phyloP scores from a whole-genome alignment of 192 early-diverging fungal genomes.

The Mortierella alpina region DNA sequence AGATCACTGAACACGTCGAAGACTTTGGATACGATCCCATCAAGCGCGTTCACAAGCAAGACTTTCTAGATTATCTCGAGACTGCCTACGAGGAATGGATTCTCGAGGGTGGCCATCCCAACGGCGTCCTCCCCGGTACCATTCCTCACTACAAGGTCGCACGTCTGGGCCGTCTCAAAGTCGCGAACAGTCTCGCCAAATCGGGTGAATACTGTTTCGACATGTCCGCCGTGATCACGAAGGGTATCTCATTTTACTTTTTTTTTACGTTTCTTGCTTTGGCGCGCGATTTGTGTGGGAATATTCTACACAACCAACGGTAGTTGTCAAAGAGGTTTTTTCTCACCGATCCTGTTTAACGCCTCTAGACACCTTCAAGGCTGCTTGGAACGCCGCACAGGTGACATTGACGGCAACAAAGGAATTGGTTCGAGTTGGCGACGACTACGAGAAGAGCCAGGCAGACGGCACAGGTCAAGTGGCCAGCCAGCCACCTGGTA shows the following conservation, averaged over 20 bases:
- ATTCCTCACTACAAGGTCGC: constrained; percentile 56
- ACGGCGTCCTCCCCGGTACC: constrained; percentile 65
- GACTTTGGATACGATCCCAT: constrained; percentile 71
- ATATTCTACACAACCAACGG: not conserved
- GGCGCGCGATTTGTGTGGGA: not conserved
- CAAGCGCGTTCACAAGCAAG: constrained; percentile 63
- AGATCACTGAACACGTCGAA: constrained; percentile 31
- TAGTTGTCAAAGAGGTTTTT: not conserved
- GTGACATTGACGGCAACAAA: constrained; percentile 71
- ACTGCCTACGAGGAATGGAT: constrained; percentile 69
- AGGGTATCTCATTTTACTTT: constrained; percentile 37
- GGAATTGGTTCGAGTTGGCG: constrained; percentile 56
- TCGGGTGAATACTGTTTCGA: constrained; percentile 67
- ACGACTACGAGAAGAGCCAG: constrained; percentile 28
- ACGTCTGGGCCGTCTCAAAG: constrained; percentile 9
- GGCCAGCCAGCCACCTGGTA: constrained; percentile 53
- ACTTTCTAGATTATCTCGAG: constrained; percentile 69
- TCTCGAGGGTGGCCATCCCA: constrained; percentile 61
- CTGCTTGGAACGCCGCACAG: constrained; percentile 72
- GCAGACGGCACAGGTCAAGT: constrained; percentile 24
- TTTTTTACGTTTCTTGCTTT: not conserved
- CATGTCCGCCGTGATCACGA: constrained; percentile 61
- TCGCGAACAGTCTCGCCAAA: constrained; percentile 37
- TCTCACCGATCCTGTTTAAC: not conserved
- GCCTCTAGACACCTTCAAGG: constrained; percentile 68